Evolutionary conservation across 805 yeast species (phyloP).

Genomic region (Wickerhamomyces rabaulensis): DNA sequence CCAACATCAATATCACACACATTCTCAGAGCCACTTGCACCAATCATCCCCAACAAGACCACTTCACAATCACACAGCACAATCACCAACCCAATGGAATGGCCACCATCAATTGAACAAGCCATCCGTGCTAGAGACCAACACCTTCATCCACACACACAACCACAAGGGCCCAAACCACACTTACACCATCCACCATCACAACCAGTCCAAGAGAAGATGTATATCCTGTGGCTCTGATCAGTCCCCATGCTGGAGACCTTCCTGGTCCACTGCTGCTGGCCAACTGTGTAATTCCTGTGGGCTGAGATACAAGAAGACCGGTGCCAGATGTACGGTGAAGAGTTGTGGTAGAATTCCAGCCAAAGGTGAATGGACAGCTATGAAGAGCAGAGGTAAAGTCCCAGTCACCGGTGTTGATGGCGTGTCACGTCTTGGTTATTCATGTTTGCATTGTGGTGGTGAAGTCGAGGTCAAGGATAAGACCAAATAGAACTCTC

Average conservation of each 20-base stretch:
- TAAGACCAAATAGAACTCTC: slow-evolving; percentile 3
- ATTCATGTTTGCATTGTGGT: slow-evolving; percentile 56
- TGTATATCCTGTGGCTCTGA: slow-evolving; percentile 90
- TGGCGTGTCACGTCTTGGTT: slow-evolving; percentile 28
- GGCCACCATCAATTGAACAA: slow-evolving; percentile 14
- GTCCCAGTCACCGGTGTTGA: slow-evolving; percentile 23
- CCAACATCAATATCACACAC: neutral
- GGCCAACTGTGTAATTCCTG: slow-evolving; percentile 98
- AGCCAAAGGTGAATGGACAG: slow-evolving; percentile 91
- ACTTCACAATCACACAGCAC: neutral
- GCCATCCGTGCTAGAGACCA: slow-evolving; percentile 12
- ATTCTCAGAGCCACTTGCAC: neutral
- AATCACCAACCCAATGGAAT: slow-evolving; percentile 7
- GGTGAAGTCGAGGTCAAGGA: slow-evolving; percentile 45
- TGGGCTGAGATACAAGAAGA: slow-evolving; percentile 90
- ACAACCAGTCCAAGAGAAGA: slow-evolving; percentile 36
- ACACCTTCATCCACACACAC: slow-evolving; percentile 23
- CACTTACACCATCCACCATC: slow-evolving; percentile 25
- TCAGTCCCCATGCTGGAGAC: slow-evolving; percentile 98
- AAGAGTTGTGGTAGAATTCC: slow-evolving; percentile 79
- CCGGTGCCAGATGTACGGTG: slow-evolving; percentile 85
- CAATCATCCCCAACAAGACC: neutral
- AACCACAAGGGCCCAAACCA: slow-evolving; percentile 24
- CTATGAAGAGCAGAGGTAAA: slow-evolving; percentile 72
- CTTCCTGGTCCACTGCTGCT: slow-evolving; percentile 84